phyloP scores from a whole-genome alignment of 2,329 filamentous ascomycete genomes.

The Didymella exigua region DNA sequence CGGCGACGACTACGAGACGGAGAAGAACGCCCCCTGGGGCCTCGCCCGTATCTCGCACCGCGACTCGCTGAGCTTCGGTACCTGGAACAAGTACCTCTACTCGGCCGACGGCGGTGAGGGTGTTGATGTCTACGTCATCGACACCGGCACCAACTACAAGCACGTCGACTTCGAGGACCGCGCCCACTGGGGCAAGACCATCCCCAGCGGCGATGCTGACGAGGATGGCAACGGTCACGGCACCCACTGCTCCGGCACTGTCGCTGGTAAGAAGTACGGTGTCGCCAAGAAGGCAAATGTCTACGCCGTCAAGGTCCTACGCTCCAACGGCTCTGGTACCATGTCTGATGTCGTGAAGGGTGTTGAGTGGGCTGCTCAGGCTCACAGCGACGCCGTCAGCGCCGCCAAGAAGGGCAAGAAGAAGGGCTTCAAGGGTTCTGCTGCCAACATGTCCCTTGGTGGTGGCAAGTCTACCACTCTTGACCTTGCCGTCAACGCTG shows the following conservation, averaged over 20 bases:
- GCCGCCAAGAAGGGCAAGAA: constrained; percentile 83
- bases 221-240: constrained; percentile 97
- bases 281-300: constrained; percentile 98
- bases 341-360: constrained; percentile 99
- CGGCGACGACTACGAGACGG: constrained; percentile 60
- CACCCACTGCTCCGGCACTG: constrained; percentile 98
- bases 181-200: constrained; percentile 96
- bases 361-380: constrained; percentile 88
- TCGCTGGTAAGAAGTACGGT: constrained; percentile 98
- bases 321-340: constrained; percentile 94
- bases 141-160: constrained; percentile 91
- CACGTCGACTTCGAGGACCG: constrained; percentile 98
- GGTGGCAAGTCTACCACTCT: constrained; percentile 95
- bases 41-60: constrained; percentile 97
- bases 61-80: constrained; percentile 81
- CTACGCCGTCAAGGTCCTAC: constrained; percentile 97
- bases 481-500: constrained; percentile 91
- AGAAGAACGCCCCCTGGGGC: constrained; percentile 98
- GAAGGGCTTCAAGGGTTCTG: constrained; percentile 98
- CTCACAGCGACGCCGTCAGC: constrained; percentile 77
- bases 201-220: constrained; percentile 82
- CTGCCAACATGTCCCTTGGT: constrained; percentile 99
- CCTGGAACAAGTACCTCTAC: constrained; percentile 98
- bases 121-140: constrained; percentile 98
- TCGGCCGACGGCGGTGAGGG: constrained; percentile 89